Conservation (phyloP, 1,139 yeast genomes). For the Groenewaldozyma auringiensis region DNA sequence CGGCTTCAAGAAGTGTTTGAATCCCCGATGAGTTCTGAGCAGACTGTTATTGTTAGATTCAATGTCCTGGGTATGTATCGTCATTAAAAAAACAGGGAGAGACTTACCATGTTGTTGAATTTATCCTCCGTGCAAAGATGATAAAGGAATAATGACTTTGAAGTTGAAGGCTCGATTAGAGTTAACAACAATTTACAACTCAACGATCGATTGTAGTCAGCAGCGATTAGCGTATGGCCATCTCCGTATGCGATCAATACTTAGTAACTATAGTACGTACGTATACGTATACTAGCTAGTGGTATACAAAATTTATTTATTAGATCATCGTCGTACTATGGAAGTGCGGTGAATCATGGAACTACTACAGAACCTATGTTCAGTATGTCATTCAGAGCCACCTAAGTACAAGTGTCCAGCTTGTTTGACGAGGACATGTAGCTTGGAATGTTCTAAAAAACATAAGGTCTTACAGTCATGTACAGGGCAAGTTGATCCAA, state of each 20-base stretch:
- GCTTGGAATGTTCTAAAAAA: constrained; percentile 56
- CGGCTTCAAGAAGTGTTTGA: constrained; percentile 54
- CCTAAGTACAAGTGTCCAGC: constrained; percentile 80
- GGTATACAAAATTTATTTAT: too few relatives aligned
- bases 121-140: too few relatives aligned
- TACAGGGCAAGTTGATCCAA: constrained; percentile 57
- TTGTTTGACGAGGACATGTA: constrained; percentile 62
- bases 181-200: too few relatives aligned
- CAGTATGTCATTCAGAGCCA: constrained; percentile 15
- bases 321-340: constrained; percentile 7
- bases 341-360: too few relatives aligned
- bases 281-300: too few relatives aligned
- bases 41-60: constrained; percentile 23
- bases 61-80: too few relatives aligned
- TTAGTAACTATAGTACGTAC: neutral
- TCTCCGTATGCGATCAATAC: neutral
- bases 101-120: neutral
- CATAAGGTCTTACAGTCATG: constrained; percentile 64
- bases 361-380: constrained; percentile 11
- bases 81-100: neutral
- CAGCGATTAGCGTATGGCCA: too few relatives aligned
- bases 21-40: constrained; percentile 39
- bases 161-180: too few relatives aligned
- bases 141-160: too few relatives aligned
- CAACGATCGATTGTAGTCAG: too few relatives aligned